Conservation (phyloP, 176 grass and related monocot genomes). For the Panicum miliaceum region DNA sequence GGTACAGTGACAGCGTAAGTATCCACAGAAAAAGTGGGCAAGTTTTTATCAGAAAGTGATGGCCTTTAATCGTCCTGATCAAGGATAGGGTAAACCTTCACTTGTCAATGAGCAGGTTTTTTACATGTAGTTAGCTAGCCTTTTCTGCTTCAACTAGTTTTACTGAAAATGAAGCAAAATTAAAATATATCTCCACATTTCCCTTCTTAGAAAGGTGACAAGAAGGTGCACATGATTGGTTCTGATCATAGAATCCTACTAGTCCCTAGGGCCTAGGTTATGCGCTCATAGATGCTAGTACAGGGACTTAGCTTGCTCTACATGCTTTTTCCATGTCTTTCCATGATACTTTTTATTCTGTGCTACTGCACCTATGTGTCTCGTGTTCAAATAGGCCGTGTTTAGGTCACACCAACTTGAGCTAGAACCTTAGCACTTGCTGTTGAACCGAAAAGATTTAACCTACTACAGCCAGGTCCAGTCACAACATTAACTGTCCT, state of each 20-base stretch:
- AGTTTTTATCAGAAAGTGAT: conserved; percentile 7
- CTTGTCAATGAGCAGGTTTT: not conserved
- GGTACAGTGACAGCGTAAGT: not conserved
- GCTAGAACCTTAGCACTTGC: conserved; percentile 5
- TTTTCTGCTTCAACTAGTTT: not conserved
- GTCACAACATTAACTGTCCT: conserved; percentile 16
- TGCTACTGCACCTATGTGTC: not conserved
- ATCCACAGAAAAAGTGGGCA: not conserved
- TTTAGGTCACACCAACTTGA: conserved; percentile 24
- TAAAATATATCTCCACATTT: not conserved
- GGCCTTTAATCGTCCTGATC: not conserved
- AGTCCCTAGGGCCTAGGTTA: conserved; percentile 4
- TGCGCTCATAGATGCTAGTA: conserved; percentile 23
- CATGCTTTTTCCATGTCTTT: not conserved
- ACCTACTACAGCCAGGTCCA: not conserved
- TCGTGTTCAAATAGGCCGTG: conserved; percentile 22
- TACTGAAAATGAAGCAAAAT: not conserved
- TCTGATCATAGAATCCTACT: not conserved
- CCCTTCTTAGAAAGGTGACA: conserved; percentile 26
- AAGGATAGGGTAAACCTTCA: conserved; percentile 2
- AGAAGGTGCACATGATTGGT: not conserved
- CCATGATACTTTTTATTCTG: conserved; percentile 2
- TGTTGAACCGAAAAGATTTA: conserved; percentile 40
- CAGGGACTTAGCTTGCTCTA: not conserved
- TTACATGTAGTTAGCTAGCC: not conserved